Evolutionary conservation across 495 filamentous ascomycete genomes (phyloP).

Genomic region (Daldinia loculata): DNA sequence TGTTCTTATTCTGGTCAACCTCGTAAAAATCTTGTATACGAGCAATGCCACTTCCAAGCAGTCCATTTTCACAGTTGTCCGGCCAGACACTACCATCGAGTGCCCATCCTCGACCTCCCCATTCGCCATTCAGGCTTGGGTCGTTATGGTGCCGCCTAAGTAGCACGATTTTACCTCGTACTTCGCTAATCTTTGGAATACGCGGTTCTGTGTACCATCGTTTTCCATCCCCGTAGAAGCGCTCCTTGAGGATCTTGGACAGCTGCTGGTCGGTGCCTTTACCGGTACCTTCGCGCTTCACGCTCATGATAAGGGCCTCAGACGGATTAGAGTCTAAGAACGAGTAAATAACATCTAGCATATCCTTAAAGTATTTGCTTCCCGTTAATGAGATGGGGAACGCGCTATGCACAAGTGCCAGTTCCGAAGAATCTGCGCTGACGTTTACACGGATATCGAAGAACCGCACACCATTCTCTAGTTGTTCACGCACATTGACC

Average conservation of each 20-base stretch:
- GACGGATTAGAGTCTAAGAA: slow-evolving; percentile 82
- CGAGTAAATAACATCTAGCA: slow-evolving; percentile 71
- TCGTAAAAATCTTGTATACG: slow-evolving; percentile 97
- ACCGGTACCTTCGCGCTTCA: slow-evolving; percentile 91
- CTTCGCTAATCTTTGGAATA: slow-evolving; percentile 84
- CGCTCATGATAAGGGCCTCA: slow-evolving; percentile 83
- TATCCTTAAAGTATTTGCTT: slow-evolving; percentile 73
- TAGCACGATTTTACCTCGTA: slow-evolving; percentile 83
- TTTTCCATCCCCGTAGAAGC: slow-evolving; percentile 68
- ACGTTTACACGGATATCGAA: slow-evolving; percentile 88
- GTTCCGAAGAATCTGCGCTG: slow-evolving; percentile 73
- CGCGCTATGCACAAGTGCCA: slow-evolving; percentile 59
- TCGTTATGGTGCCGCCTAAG: slow-evolving; percentile 79
- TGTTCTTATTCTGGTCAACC: slow-evolving; percentile 75
- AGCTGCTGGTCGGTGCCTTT: slow-evolving; percentile 82
- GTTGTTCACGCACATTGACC: slow-evolving; percentile 75
- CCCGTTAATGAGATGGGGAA: slow-evolving; percentile 59
- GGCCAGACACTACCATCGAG: slow-evolving; percentile 87
- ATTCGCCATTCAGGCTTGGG: slow-evolving; percentile 65
- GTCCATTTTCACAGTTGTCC: slow-evolving; percentile 84
- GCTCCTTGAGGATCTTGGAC: slow-evolving; percentile 70
- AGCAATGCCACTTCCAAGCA: slow-evolving; percentile 74
- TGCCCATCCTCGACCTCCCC: slow-evolving; percentile 74
- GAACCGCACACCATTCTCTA: slow-evolving; percentile 92
- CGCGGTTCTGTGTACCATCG: slow-evolving; percentile 82